Evolutionary conservation across 768 basidiomycete genomes (phyloP).

Genomic region (Lactifluus echinatus): DNA sequence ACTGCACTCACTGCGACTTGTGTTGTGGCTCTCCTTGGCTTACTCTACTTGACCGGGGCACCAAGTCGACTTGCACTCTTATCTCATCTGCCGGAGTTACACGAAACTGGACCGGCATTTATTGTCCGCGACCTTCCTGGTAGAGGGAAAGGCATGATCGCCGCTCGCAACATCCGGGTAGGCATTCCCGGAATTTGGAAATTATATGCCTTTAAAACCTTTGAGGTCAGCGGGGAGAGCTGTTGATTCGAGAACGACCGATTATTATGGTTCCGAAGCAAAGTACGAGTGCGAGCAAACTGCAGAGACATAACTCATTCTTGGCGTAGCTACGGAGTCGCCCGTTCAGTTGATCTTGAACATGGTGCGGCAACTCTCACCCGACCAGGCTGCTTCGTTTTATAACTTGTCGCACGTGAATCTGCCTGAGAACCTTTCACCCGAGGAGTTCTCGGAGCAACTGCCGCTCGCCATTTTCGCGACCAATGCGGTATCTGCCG

Average conservation of each 20-base stretch:
- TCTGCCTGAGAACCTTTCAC: constrained; percentile 35
- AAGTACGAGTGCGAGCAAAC: constrained; percentile 30
- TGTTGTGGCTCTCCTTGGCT: neutral
- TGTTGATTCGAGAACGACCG: constrained; percentile 46
- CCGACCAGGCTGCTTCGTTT: constrained; percentile 34
- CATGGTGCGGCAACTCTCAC: constrained; percentile 29
- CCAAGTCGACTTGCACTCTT: neutral
- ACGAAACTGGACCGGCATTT: neutral
- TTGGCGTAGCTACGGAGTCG: constrained; percentile 33
- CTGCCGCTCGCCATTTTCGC: constrained; percentile 58
- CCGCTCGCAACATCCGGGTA: constrained; percentile 7
- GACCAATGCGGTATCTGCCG: constrained; percentile 56
- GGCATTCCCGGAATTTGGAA: neutral
- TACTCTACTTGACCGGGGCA: neutral
- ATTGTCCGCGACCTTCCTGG: constrained; percentile 13
- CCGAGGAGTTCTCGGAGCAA: constrained; percentile 31
- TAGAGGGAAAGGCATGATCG: constrained; percentile 16
- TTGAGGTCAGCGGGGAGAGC: constrained; percentile 45
- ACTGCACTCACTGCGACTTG: neutral
- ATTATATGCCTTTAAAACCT: neutral
- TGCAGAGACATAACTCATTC: neutral
- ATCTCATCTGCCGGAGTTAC: neutral
- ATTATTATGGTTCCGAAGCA: constrained; percentile 43
- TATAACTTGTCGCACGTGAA: constrained; percentile 50
- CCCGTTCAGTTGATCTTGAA: constrained; percentile 38